Base-by-base conservation (phyloP, 768 basidiomycete species). In the Pisolithus marmoratus region DNA sequence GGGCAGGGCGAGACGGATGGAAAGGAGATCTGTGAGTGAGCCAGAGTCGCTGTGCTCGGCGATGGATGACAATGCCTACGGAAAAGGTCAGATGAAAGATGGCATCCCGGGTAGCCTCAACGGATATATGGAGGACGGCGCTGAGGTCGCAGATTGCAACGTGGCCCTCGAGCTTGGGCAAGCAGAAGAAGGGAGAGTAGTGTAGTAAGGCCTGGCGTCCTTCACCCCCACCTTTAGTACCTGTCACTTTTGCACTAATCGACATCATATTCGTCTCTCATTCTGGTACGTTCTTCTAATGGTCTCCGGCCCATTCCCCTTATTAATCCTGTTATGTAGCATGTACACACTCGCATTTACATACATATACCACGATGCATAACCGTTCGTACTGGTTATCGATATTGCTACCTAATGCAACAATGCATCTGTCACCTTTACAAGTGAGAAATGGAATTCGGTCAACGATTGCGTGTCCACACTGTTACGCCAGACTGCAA, bases 101-200 rank as follows among this genome's bases (percentile, higher is more conserved):
- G 34, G 48, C 8, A 46, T 60, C 20, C 38, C 58, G 34, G 54
- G 52, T 27, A 54, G 50, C 45, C 44, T 53, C 8, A 44, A 56
- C 12, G 64, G 60, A 37, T 58, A 34, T 4, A 66, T 62, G 7
- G 58, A 61, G 27, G 64, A 61, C 43, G 68, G 58, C 24, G 59
- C 58, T 1, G 55, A 64, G 26, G 34, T n/a, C 20, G 31, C 31
- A 11, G 68, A 66, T 15, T 52, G 70, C 26, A 68, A 68, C 40
- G 62, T 68, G 11, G 62, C 66, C 22, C 55, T 68, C 19, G 65
- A 36, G 23, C 46, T 36, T 36, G 54, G 66, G 52, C 58, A 64
- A 45, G 68, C 66, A 23, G 66, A 68, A 36, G 68, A 70, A 41
- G 66, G 68, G 5, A 57, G 64, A 2, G 59, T 65, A 1, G 53